Conservation (phyloP, 345 rosid species). For the Anastatica hierochuntica region DNA sequence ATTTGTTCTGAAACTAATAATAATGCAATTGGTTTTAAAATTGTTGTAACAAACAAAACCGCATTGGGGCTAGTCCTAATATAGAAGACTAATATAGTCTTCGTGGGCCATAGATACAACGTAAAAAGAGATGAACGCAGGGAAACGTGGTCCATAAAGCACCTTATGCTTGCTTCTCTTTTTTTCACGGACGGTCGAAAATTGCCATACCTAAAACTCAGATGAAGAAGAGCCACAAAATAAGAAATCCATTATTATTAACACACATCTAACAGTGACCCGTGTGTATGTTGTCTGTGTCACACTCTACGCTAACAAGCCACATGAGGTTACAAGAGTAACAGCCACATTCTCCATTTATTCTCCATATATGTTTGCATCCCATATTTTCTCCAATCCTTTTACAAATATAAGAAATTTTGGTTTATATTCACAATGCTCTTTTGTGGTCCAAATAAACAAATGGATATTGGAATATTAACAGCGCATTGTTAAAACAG, state of each 20-base stretch:
- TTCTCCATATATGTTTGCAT: background rate
- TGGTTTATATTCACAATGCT: background rate
- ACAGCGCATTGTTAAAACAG: background rate
- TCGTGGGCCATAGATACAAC: background rate
- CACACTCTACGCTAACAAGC: too few relatives aligned
- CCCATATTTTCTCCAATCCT: background rate
- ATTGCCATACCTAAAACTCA: background rate
- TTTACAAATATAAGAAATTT: background rate
- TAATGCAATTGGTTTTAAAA: too few relatives aligned
- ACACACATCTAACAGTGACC: background rate
- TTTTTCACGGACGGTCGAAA: background rate
- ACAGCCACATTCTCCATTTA: too few relatives aligned
- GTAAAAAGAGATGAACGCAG: background rate
- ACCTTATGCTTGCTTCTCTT: too few relatives aligned
- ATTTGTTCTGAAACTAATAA: too few relatives aligned
- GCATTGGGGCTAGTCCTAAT: too few relatives aligned
- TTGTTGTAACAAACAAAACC: too few relatives aligned
- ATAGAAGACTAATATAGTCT: too few relatives aligned
- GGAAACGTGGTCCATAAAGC: background rate
- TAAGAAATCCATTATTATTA: background rate
- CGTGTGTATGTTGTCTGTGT: background rate
- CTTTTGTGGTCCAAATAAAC: slow-evolving; percentile 6
- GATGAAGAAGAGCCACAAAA: slow-evolving; percentile 1
- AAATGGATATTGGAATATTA: too few relatives aligned
- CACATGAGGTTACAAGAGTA: too few relatives aligned